Conservation (phyloP, 305 asterid genomes). For the Fraxinus sp. region DNA sequence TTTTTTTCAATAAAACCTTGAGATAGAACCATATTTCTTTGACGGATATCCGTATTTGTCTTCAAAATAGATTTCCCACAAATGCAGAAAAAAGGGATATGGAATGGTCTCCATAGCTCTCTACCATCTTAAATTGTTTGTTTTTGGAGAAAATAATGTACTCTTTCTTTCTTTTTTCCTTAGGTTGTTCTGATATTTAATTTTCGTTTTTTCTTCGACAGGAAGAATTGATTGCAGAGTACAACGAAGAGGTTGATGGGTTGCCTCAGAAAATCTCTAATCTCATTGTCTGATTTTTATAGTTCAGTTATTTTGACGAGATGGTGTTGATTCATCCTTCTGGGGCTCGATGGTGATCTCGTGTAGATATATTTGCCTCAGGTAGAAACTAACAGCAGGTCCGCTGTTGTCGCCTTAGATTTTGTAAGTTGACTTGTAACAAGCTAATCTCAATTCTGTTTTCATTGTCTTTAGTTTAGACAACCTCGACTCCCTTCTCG, state of each 20-base stretch:
- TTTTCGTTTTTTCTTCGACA: neutral
- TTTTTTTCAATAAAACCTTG: neutral
- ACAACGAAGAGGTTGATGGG: conserved; percentile 14
- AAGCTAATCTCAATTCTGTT: neutral
- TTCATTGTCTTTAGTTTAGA: neutral
- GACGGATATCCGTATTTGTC: neutral
- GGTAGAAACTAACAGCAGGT: neutral
- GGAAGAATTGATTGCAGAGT: conserved; percentile 19
- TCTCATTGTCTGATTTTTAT: neutral
- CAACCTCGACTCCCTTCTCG: neutral
- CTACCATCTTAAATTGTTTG: neutral
- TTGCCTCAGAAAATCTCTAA: conserved; percentile 9
- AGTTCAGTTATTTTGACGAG: neutral
- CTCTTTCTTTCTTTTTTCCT: neutral
- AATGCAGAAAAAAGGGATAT: neutral
- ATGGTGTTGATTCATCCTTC: neutral
- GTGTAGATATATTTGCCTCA: neutral
- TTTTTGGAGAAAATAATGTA: neutral
- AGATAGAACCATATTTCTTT: neutral
- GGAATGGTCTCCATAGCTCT: neutral
- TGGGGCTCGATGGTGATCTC: neutral
- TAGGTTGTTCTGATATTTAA: neutral
- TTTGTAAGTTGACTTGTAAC: neutral
- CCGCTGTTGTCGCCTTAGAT: neutral
- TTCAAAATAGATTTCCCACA: neutral